Conservation (phyloP, 352 stramenopile genomes). For the Globisporangium iwayamae region DNA sequence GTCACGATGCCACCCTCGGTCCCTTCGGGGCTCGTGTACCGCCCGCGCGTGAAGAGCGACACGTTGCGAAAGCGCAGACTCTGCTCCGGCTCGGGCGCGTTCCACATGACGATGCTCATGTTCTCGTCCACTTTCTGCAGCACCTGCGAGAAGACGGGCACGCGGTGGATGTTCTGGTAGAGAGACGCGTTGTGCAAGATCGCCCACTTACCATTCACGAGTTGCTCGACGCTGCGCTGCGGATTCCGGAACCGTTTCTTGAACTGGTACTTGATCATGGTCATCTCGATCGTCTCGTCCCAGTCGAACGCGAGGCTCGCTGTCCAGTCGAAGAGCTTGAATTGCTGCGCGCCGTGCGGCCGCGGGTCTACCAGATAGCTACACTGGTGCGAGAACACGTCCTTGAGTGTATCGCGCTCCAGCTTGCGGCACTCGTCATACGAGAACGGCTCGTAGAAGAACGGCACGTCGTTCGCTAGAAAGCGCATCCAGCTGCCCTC, state of each 20-base stretch:
- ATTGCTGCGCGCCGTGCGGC: not conserved
- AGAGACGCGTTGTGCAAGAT: slow-evolving; percentile 2
- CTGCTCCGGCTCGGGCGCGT: slow-evolving; percentile 2
- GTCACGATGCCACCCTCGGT: not conserved
- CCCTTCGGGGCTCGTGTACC: not conserved
- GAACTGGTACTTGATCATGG: slow-evolving; percentile 8
- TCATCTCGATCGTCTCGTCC: slow-evolving; percentile 2
- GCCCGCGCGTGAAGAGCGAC: slow-evolving; percentile 7
- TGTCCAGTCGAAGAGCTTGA: slow-evolving; percentile 7
- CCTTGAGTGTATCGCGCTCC: not conserved
- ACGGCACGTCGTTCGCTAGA: slow-evolving; percentile 3
- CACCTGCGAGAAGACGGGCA: slow-evolving; percentile 8
- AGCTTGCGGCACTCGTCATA: not conserved
- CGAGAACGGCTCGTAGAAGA: slow-evolving; percentile 11
- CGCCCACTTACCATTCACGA: not conserved
- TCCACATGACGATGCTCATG: slow-evolving; percentile 8
- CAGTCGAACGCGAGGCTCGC: slow-evolving; percentile 1
- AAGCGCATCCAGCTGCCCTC: slow-evolving; percentile 6
- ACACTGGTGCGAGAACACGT: slow-evolving; percentile 1
- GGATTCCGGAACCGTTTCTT: slow-evolving; percentile 11
- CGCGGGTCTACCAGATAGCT: not conserved
- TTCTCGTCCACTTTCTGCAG: not conserved
- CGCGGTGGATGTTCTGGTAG: slow-evolving; percentile 10
- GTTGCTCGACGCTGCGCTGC: not conserved
- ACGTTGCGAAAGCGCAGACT: slow-evolving; percentile 8